Conservation (phyloP, 2,329 filamentous ascomycete species). For the Lachnellula suecica region DNA sequence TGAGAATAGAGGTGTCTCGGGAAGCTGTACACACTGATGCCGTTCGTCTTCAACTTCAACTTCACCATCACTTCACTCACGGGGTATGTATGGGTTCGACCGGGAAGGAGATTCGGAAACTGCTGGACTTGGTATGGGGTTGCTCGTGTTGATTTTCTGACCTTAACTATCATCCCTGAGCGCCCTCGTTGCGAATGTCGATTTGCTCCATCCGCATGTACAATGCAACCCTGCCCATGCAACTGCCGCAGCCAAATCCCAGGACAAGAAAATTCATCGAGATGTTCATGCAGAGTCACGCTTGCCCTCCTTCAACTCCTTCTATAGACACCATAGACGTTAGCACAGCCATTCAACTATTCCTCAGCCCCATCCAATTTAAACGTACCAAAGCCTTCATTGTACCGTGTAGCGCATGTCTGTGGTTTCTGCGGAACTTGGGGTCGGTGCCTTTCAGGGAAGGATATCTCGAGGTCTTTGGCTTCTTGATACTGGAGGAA, state of each 20-base stretch:
- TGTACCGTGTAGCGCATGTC: conserved; percentile 98
- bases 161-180: conserved; percentile 26
- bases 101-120: conserved; percentile 8
- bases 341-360: conserved; percentile 6
- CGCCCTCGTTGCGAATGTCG: conserved; percentile 21
- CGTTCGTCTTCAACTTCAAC: conserved; percentile 25
- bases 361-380: no score
- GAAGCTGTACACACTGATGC: conserved; percentile 54
- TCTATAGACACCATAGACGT: conserved; percentile 53
- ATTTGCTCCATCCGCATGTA: conserved; percentile 20
- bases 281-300: conserved; percentile 73
- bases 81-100: neutral
- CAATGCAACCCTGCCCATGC: conserved; percentile 27
- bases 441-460: conserved; percentile 98
- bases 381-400: conserved; percentile 90
- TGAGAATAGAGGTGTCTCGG: conserved; percentile 39
- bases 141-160: conserved; percentile 29
- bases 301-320: conserved; percentile 97
- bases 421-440: conserved; percentile 99
- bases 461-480: conserved; percentile 97
- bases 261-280: conserved; percentile 23
- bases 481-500: conserved; percentile 96
- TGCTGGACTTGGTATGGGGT: conserved; percentile 19
- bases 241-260: conserved; percentile 29
- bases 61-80: conserved; percentile 13